Evolutionary conservation across 2,329 filamentous ascomycete genomes (phyloP).

Genomic region (Aspergillus bombycis): DNA sequence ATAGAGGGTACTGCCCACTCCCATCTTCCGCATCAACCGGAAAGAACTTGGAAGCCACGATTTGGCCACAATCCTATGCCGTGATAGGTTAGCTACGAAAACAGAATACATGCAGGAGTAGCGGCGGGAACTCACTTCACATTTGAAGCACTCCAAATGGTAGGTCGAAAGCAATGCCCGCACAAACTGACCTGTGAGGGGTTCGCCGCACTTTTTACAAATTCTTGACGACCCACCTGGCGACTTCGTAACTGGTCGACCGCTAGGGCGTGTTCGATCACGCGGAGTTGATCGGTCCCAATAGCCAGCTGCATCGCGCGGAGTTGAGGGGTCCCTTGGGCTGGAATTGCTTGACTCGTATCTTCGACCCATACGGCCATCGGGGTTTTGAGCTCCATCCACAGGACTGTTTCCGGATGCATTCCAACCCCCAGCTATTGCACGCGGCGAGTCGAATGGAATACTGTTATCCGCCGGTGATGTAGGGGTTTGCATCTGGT

Average conservation of each 20-base stretch:
- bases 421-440: constrained; percentile 31
- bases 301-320: constrained; percentile 33
- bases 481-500: constrained; percentile 43
- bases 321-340: constrained; percentile 27
- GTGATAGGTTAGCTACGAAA: constrained; percentile 21
- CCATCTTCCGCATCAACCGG: constrained; percentile 90
- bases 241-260: constrained; percentile 41
- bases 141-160: constrained; percentile 97
- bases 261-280: constrained; percentile 41
- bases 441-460: constrained; percentile 40
- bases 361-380: constrained; percentile 34
- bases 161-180: constrained; percentile 90
- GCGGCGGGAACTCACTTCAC: constrained; percentile 68
- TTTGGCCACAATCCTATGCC: constrained; percentile 86
- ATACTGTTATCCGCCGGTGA: constrained; percentile 42
- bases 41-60: constrained; percentile 98
- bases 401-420: constrained; percentile 23
- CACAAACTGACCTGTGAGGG: constrained; percentile 93
- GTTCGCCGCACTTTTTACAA: constrained; percentile 84
- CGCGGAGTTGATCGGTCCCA: constrained; percentile 39
- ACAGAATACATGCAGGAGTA: neutral
- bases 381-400: constrained; percentile 32
- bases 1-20: constrained; percentile 83
- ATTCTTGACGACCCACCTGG: constrained; percentile 52
- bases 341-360: constrained; percentile 32